phyloP scores from a whole-genome alignment of 1,284 basidiomycete genomes.

The Cutaneotrichosporon sp. region DNA sequence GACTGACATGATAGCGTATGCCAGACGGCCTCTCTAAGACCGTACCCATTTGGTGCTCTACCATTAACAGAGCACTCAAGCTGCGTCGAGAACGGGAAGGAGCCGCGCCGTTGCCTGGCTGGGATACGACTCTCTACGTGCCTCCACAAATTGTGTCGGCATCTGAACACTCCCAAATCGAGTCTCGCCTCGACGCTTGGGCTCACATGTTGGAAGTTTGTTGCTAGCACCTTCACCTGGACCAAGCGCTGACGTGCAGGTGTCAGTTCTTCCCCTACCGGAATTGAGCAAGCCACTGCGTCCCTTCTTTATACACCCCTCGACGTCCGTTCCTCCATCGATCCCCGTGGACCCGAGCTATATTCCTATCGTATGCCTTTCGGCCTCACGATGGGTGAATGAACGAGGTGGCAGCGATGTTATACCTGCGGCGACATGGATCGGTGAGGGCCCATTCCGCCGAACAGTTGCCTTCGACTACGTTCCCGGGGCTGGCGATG shows the following conservation, averaged over 20 bases:
- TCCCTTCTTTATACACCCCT: constrained; percentile 47
- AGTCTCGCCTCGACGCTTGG: constrained; percentile 61
- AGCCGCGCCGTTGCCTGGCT: constrained; percentile 10
- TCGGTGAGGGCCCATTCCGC: constrained; percentile 20
- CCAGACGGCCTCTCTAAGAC: constrained; percentile 95
- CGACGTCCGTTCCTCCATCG: constrained; percentile 28
- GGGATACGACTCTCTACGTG: constrained; percentile 41
- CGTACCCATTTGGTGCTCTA: constrained; percentile 90
- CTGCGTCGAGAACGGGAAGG: constrained; percentile 11
- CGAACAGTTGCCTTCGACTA: constrained; percentile 47
- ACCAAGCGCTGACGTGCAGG: constrained; percentile 19
- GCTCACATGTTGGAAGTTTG: constrained; percentile 61
- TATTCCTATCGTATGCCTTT: constrained; percentile 47
- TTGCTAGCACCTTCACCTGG: constrained; percentile 18
- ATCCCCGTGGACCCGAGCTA: constrained; percentile 28
- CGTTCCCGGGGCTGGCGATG: constrained; percentile 48
- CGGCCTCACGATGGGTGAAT: constrained; percentile 42
- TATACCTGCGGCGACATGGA: constrained; percentile 31
- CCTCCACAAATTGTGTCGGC: constrained; percentile 43
- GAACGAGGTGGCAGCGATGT: constrained; percentile 21
- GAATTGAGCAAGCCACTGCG: constrained; percentile 40
- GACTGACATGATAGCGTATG: constrained; percentile 56
- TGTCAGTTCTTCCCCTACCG: constrained; percentile 42
- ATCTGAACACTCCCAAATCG: constrained; percentile 45
- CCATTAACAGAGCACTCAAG: constrained; percentile 69